Percentiles rank a stretch among this genome's conserved stretches.
These are phyloP conservation scores for Scedosporium boydii DNA, from an alignment of 2,329 filamentous ascomycete genomes.

Conservation along the genomic window DNA sequence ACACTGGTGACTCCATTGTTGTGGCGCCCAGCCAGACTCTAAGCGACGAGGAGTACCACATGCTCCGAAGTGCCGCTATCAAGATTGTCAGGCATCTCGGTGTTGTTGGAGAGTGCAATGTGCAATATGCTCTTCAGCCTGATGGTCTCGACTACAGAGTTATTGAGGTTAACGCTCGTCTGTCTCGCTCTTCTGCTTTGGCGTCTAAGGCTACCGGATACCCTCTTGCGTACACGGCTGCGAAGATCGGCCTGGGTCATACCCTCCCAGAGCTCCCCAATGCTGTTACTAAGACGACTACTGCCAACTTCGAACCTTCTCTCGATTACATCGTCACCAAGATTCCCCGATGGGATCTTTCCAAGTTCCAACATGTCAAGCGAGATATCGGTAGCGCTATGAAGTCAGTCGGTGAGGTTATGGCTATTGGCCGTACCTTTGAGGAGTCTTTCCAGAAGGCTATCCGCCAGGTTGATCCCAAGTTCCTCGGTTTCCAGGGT, in stretches of 20 bases:
- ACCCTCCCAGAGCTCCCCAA: conserved; percentile 93
- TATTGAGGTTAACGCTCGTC: conserved; percentile 97
- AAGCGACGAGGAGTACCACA: conserved; percentile 98
- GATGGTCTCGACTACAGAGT: conserved; percentile 97
- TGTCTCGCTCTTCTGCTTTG: conserved; percentile 91
- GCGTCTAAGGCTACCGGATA: conserved; percentile 98
- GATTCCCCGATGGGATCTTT: conserved; percentile 95
- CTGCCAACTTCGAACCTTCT: conserved; percentile 96
- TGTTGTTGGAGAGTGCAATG: conserved; percentile 97
- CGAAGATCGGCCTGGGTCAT: conserved; percentile 95
- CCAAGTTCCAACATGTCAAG: conserved; percentile 99
- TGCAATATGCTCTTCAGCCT: conserved; percentile 93
- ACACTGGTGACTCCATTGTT: conserved; percentile 98
- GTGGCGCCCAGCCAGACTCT: conserved; percentile 95
- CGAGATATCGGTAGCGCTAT: conserved; percentile 95
- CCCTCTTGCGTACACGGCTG: conserved; percentile 91
- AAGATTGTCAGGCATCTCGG: conserved; percentile 97
- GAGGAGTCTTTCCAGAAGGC: conserved; percentile 99
- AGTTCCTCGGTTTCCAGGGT: conserved; percentile 86
- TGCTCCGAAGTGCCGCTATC: conserved; percentile 94
- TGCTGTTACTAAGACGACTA: conserved; percentile 78
- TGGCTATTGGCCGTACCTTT: conserved; percentile 97
- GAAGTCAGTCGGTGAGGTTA: conserved; percentile 98
- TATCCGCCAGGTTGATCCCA: conserved; percentile 91
- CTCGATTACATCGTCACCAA: conserved; percentile 98